Percentiles rank a stretch among this genome's conserved stretches.
phyloP scores from a whole-genome alignment of 345 rosid species.

The Boechera retrofracta region DNA sequence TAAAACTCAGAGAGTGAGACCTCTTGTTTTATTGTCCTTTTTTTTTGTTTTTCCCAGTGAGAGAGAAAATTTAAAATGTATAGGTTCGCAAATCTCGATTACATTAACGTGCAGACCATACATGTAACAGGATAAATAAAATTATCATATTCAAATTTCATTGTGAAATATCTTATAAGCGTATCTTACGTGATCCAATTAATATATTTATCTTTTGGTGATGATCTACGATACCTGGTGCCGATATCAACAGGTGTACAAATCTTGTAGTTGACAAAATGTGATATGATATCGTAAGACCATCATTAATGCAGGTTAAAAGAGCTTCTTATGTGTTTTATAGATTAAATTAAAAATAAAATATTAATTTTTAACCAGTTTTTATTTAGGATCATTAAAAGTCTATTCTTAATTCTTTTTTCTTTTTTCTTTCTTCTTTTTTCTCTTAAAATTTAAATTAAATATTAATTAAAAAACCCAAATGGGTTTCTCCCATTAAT shows the following conservation, averaged over 20 bases:
- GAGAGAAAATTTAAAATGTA: not conserved
- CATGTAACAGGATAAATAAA: conserved; percentile 15
- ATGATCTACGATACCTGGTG: not conserved
- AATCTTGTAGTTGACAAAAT: not conserved
- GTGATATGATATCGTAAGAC: not conserved
- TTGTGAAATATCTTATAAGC: not conserved
- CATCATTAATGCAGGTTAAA: no score
- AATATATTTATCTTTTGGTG: no score
- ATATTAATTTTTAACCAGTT: no score
- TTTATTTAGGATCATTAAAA: no score
- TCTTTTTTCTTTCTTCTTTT: no score
- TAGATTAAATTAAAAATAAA: no score
- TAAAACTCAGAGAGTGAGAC: not conserved
- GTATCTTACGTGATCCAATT: not conserved
- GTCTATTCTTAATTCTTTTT: no score
- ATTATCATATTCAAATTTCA: not conserved
- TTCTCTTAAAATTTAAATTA: no score
- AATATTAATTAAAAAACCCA: no score
- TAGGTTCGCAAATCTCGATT: conserved; percentile 18
- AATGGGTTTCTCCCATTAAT: no score
- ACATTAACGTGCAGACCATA: conserved; percentile 21
- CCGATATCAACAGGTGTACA: no score
- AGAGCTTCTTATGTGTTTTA: no score
- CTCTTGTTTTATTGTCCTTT: conserved; percentile 13
- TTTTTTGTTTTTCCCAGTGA: not conserved